phyloP scores from a whole-genome alignment of 2,329 filamentous ascomycete genomes.

The Saccharata proteae region DNA sequence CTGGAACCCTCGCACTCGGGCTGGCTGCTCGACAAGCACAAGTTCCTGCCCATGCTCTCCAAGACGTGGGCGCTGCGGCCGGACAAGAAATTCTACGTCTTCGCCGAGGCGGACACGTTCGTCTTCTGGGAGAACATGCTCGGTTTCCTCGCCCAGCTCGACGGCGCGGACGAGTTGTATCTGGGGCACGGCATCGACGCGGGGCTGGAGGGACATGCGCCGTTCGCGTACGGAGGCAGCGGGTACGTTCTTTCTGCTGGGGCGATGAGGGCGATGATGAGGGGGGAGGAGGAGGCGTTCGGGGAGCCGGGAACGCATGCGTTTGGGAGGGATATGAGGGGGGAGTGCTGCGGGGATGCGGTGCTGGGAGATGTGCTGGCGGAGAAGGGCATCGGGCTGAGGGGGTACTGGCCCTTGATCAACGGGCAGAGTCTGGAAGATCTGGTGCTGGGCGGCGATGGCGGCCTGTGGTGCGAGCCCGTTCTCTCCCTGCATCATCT shows the following conservation, averaged over 20 bases:
- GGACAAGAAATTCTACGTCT: conserved; percentile 23
- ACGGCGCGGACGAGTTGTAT: conserved; percentile 21
- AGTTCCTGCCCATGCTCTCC: conserved; percentile 44
- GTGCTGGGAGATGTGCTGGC: conserved; percentile 25
- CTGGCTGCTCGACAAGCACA: conserved; percentile 47
- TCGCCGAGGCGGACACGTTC: conserved; percentile 26
- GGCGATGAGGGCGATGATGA: too few species aligned
- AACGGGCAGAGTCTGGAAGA: too few species aligned
- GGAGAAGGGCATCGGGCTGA: conserved; percentile 24
- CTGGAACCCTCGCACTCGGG: too few species aligned
- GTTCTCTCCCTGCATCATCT: too few species aligned
- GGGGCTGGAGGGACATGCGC: conserved; percentile 12
- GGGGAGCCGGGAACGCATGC: too few species aligned
- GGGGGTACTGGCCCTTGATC: too few species aligned
- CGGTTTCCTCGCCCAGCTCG: conserved; percentile 26
- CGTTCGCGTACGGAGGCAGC: conserved; percentile 31
- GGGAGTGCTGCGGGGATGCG: conserved; percentile 28
- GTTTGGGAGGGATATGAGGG: too few species aligned
- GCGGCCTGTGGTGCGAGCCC: too few species aligned
- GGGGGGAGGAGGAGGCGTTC: too few species aligned
- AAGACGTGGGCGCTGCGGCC: conserved; percentile 30
- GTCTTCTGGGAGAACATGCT: conserved; percentile 28
- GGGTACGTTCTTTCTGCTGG: conserved; percentile 33
- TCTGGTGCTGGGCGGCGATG: too few species aligned
- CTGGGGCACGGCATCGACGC: conserved; percentile 30